A percentile compares a stretch with the other conserved stretches of the same genome.
Conservation (phyloP, 306 rosid species). For the Glycine latifolia region DNA sequence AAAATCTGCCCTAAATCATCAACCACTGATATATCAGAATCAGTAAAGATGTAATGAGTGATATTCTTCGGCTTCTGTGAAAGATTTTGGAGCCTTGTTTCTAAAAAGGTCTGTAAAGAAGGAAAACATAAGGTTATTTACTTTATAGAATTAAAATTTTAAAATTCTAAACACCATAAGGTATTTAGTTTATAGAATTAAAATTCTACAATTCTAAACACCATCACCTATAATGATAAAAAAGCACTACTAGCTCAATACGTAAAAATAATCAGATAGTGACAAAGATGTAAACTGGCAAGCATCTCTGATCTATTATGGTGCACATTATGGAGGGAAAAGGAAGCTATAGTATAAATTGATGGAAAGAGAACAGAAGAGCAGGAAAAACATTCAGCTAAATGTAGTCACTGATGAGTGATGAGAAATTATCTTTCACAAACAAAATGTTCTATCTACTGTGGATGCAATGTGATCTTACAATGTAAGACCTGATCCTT, state of each 20-base stretch:
- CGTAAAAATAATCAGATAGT: slow-evolving; percentile 7
- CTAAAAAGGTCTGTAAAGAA: slow-evolving; percentile 76
- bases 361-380: slow-evolving; percentile 3
- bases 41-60: slow-evolving; percentile 86
- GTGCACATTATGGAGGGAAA: slow-evolving; percentile 10
- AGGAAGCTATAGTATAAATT: slow-evolving; percentile 6
- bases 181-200: slow-evolving; percentile 15
- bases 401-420: neutral
- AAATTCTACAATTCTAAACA: slow-evolving; percentile 1
- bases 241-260: slow-evolving; percentile 19
- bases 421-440: slow-evolving; percentile 31
- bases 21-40: slow-evolving; percentile 89
- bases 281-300: neutral
- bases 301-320: slow-evolving; percentile 22
- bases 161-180: slow-evolving; percentile 14
- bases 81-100: slow-evolving; percentile 62
- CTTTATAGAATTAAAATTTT: slow-evolving; percentile 5
- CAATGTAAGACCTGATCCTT: slow-evolving; percentile 99
- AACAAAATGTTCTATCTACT: slow-evolving; percentile 48
- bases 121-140: slow-evolving; percentile 22
- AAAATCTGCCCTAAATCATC: slow-evolving; percentile 79
- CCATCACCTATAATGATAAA: slow-evolving; percentile 19
- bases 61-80: slow-evolving; percentile 51
- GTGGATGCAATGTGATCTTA: slow-evolving; percentile 66
- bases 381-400: neutral